These are phyloP conservation scores for Prunus salicina DNA, from an alignment of 306 rosid species.

Conservation along the genomic window DNA sequence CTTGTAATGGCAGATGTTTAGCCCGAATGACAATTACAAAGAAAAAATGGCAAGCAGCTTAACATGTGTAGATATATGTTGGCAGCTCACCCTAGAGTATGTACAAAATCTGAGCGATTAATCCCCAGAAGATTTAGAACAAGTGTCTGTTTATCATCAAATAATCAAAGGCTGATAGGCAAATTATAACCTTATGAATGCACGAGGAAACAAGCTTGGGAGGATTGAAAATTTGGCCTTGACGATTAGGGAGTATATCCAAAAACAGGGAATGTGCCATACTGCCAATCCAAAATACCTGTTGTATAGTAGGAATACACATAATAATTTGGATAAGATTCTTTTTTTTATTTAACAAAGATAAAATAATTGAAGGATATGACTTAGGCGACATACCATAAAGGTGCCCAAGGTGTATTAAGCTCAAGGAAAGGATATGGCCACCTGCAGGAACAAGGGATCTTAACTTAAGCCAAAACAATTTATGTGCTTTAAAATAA, in stretches of 20 bases:
- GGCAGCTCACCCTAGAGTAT: no score
- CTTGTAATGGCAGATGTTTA: no score
- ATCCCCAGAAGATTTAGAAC: no score
- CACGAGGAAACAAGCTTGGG: conserved; percentile 39
- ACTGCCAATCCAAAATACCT: conserved; percentile 61
- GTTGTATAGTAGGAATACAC: neutral
- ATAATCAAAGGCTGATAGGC: no score
- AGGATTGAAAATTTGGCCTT: conserved; percentile 44
- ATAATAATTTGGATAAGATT: no score
- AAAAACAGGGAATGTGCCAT: conserved; percentile 61
- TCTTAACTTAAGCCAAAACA: neutral
- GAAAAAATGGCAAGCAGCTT: no score
- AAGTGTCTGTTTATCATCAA: no score
- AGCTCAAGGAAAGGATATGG: conserved; percentile 79
- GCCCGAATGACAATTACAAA: no score
- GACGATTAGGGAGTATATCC: conserved; percentile 41
- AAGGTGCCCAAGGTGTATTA: conserved; percentile 56
- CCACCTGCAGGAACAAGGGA: conserved; percentile 29
- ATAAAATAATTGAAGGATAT: no score
- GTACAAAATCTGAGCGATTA: no score
- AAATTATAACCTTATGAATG: conserved; percentile 29
- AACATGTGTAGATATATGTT: no score
- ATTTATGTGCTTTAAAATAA: neutral
- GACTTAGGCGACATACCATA: conserved; percentile 40
- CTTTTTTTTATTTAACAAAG: no score